Conservation (phyloP, 2,329 filamentous ascomycete species). For the Cryphonectria radicalis region DNA sequence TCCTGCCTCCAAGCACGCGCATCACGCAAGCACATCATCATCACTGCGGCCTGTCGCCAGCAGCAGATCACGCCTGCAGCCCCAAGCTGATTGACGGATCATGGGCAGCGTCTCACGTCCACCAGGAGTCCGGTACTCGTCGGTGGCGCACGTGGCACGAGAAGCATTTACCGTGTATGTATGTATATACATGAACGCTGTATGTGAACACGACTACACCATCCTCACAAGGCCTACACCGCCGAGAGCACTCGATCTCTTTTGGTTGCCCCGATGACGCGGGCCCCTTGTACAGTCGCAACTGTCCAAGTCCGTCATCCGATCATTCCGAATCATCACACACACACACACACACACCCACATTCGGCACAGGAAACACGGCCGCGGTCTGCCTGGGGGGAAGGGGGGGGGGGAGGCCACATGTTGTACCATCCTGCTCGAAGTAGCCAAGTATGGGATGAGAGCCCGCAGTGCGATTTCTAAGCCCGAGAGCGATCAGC, state of each 20-base stretch:
- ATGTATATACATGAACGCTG: not conserved
- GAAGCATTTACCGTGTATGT: not conserved
- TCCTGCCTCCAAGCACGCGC: conserved; percentile 7
- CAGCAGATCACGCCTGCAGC: conserved; percentile 9
- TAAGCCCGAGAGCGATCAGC: conserved; percentile 9
- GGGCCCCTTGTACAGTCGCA: not conserved
- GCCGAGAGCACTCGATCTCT: not conserved
- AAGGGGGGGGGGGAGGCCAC: not conserved
- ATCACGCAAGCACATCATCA: not conserved
- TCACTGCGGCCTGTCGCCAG: not conserved
- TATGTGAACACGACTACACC: conserved; percentile 13
- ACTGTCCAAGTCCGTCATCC: not conserved
- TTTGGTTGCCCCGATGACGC: not conserved
- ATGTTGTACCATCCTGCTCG: not conserved
- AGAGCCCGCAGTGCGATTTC: conserved; percentile 17
- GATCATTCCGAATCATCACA: not conserved
- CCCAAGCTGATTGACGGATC: conserved; percentile 8
- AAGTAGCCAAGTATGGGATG: not conserved
- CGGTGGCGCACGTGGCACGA: conserved; percentile 1
- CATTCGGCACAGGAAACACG: conserved; percentile 1
- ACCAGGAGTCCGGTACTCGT: not conserved
- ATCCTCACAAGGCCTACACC: conserved; percentile 16
- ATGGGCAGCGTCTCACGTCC: conserved; percentile 1
- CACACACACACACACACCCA: not conserved
- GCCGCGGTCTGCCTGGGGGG: not conserved